Percentiles rank a stretch among this genome's conserved stretches.
These are phyloP conservation scores for Lumnitzera racemosa DNA, from an alignment of 345 rosid genomes.

Conservation along the genomic window DNA sequence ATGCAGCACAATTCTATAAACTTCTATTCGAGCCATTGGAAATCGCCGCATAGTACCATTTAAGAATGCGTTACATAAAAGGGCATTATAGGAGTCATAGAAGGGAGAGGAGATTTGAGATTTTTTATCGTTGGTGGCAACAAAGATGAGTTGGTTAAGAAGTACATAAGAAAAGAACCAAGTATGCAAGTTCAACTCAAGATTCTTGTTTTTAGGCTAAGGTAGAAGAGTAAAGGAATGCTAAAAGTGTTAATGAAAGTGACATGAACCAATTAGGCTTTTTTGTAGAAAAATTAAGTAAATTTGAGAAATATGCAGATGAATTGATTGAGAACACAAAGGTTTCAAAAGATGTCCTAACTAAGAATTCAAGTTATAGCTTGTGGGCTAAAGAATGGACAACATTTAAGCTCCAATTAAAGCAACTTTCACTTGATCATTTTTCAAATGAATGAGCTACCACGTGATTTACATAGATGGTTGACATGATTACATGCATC, in stretches of 20 bases:
- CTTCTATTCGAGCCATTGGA: constrained; percentile 78
- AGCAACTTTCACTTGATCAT: too few species aligned
- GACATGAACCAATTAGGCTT: too few species aligned
- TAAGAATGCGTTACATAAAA: constrained; percentile 11
- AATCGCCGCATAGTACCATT: constrained; percentile 52
- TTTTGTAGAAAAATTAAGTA: too few species aligned
- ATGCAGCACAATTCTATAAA: constrained; percentile 53
- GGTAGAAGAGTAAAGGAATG: constrained; percentile 69
- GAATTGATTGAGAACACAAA: too few species aligned
- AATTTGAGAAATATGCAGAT: too few species aligned
- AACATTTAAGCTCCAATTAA: too few species aligned
- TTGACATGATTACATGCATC: too few species aligned
- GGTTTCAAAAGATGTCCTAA: too few species aligned
- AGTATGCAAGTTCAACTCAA: constrained; percentile 53
- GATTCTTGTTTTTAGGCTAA: constrained; percentile 90
- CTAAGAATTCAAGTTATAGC: too few species aligned
- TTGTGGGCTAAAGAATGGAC: too few species aligned
- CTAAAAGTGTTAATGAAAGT: constrained; percentile 24
- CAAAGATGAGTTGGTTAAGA: constrained; percentile 3
- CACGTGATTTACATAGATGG: too few species aligned
- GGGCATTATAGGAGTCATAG: constrained; percentile 51
- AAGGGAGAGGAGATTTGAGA: constrained; percentile 62
- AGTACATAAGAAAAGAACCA: constrained; percentile 31
- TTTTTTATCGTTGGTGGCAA: constrained; percentile 64
- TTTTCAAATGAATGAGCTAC: not conserved